Evolutionary conservation across 768 basidiomycete species (phyloP).

Genomic region (Vararia minispora): DNA sequence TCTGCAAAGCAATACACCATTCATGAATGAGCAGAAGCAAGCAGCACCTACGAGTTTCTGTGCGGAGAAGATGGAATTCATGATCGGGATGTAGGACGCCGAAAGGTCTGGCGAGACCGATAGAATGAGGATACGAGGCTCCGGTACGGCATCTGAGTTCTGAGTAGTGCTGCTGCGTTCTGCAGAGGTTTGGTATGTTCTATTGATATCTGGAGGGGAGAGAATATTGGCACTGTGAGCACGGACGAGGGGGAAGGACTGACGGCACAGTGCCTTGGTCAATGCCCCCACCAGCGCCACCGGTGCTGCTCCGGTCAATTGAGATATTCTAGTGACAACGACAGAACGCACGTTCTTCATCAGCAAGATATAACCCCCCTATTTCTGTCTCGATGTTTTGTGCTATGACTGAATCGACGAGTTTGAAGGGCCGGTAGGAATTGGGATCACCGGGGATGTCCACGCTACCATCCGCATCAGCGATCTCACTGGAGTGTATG

Average conservation of each 20-base stretch:
- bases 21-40: slow-evolving; percentile 5
- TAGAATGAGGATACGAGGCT: slow-evolving; percentile 62
- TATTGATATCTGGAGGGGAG: slow-evolving; percentile 52
- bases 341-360: slow-evolving; percentile 37
- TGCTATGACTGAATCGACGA: slow-evolving; percentile 60
- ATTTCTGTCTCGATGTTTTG: slow-evolving; percentile 52
- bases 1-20: slow-evolving; percentile 36
- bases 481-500: slow-evolving; percentile 62
- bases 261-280: slow-evolving; percentile 89
- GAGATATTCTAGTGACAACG: slow-evolving; percentile 11
- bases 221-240: slow-evolving; percentile 31
- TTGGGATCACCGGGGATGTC: slow-evolving; percentile 51
- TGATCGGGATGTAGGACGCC: slow-evolving; percentile 91
- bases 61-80: slow-evolving; percentile 99
- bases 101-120: slow-evolving; percentile 89
- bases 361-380: slow-evolving; percentile 34
- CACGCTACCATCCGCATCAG: slow-evolving; percentile 26
- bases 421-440: slow-evolving; percentile 73
- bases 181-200: slow-evolving; percentile 30
- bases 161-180: slow-evolving; percentile 21
- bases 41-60: slow-evolving; percentile 73
- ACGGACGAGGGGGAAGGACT: slow-evolving; percentile 11
- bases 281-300: slow-evolving; percentile 79
- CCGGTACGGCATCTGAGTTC: slow-evolving; percentile 24
- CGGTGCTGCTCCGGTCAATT: slow-evolving; percentile 30